These are phyloP conservation scores for Fraxinus cuspidata DNA, from an alignment of 257 asterid genomes.

Conservation along the genomic window DNA sequence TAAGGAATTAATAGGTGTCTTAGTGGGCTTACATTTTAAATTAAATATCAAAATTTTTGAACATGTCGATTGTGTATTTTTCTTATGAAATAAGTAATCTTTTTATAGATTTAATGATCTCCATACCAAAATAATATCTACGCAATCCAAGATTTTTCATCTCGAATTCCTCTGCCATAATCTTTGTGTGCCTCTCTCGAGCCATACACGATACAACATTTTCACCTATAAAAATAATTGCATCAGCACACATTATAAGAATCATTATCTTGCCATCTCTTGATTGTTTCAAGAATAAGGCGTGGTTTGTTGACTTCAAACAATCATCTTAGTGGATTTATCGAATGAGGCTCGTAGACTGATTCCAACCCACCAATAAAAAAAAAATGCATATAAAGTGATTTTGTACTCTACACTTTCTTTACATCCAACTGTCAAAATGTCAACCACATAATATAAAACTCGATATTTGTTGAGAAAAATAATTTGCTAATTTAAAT, in stretches of 20 bases:
- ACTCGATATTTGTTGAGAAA: too few relatives aligned
- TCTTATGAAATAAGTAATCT: neutral
- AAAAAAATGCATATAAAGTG: too few relatives aligned
- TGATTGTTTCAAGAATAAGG: neutral
- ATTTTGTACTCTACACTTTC: too few relatives aligned
- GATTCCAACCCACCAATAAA: too few relatives aligned
- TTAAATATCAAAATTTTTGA: neutral
- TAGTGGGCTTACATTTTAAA: neutral
- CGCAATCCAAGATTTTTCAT: neutral
- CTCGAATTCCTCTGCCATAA: neutral
- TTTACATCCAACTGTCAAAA: too few relatives aligned
- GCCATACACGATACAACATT: neutral
- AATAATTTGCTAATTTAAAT: too few relatives aligned
- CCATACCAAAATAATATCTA: neutral
- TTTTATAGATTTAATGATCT: neutral
- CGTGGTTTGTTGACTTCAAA: neutral
- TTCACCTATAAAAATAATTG: too few relatives aligned
- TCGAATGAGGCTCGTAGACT: neutral
- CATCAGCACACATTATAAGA: neutral
- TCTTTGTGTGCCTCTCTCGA: neutral
- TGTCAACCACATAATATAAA: too few relatives aligned
- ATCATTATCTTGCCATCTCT: neutral
- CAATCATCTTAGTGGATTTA: neutral
- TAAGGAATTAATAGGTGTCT: neutral
- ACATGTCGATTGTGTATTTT: neutral